Percentiles rank a stretch among this genome's conserved stretches.
These are phyloP conservation scores for Rhizoclosmatium sp. DNA, from an alignment of 192 early-diverging fungal species.

Conservation along the genomic window DNA sequence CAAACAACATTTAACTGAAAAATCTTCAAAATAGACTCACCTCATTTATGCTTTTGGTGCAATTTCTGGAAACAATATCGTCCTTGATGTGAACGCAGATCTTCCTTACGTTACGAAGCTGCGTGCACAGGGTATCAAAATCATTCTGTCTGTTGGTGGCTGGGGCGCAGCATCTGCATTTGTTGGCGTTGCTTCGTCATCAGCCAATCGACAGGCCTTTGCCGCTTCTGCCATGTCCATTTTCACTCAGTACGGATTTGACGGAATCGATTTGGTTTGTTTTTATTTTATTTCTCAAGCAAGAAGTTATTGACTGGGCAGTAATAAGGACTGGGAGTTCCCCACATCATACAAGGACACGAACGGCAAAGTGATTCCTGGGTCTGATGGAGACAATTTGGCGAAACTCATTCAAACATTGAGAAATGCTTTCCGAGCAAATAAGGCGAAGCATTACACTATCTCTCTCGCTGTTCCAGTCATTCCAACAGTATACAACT, in stretches of 20 bases:
- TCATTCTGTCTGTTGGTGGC: constrained; percentile 13
- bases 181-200: not conserved
- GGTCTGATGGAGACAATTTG: constrained; percentile 23
- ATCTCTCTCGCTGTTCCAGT: constrained; percentile 3
- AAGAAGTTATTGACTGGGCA: not conserved
- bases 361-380: constrained; percentile 12
- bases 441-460: not conserved
- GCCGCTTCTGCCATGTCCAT: not conserved
- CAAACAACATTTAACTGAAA: not conserved
- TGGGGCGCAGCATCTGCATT: not conserved
- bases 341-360: not conserved
- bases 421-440: not conserved
- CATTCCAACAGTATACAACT: constrained; percentile 14
- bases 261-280: constrained; percentile 10
- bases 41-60: constrained; percentile 4
- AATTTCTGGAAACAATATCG: not conserved
- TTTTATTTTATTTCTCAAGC: not conserved
- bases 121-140: not conserved
- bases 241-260: constrained; percentile 6
- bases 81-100: not conserved
- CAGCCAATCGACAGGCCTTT: not conserved
- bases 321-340: constrained; percentile 15
- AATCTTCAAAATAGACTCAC: not conserved
- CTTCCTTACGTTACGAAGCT: not conserved
- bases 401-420: not conserved